Evolutionary conservation across 139 green algal species (phyloP).

Genomic region (Picochlorum sp.): DNA sequence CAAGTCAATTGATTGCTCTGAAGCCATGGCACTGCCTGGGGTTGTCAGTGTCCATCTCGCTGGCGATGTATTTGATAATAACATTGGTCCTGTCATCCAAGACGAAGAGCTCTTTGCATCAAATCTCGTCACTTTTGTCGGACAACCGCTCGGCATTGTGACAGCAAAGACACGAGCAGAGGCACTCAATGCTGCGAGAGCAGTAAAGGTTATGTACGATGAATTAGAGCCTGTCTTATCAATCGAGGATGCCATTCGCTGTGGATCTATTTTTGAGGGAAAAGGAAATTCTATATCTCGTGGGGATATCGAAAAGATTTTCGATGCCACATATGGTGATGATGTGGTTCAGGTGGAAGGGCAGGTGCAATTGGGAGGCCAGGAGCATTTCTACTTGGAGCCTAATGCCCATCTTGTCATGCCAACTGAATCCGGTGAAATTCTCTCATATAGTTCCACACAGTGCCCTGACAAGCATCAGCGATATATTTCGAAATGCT

Average conservation of each 20-base stretch:
- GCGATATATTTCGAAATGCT: constrained; percentile 48
- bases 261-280: constrained; percentile 19
- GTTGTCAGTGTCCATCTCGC: constrained; percentile 18
- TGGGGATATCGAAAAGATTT: constrained; percentile 31
- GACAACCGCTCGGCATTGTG: constrained; percentile 75
- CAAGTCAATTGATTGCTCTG: constrained; percentile 56
- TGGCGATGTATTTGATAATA: constrained; percentile 71
- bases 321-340: constrained; percentile 27
- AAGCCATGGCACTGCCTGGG: constrained; percentile 40
- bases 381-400: constrained; percentile 97
- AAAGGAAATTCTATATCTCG: constrained; percentile 33
- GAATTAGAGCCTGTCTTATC: constrained; percentile 76
- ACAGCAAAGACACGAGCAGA: constrained; percentile 67
- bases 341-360: constrained; percentile 51
- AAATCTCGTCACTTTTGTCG: constrained; percentile 74
- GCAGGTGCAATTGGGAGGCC: constrained; percentile 61
- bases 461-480: constrained; percentile 84
- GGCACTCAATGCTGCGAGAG: constrained; percentile 42
- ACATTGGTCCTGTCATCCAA: constrained; percentile 68
- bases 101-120: constrained; percentile 91
- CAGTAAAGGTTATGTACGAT: constrained; percentile 80
- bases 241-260: constrained; percentile 79
- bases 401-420: constrained; percentile 71
- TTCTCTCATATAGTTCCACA: constrained; percentile 61
- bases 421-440: constrained; percentile 76